These are phyloP conservation scores for Epichloe amarillans DNA, from an alignment of 2,329 filamentous ascomycete species.

Conservation along the genomic window DNA sequence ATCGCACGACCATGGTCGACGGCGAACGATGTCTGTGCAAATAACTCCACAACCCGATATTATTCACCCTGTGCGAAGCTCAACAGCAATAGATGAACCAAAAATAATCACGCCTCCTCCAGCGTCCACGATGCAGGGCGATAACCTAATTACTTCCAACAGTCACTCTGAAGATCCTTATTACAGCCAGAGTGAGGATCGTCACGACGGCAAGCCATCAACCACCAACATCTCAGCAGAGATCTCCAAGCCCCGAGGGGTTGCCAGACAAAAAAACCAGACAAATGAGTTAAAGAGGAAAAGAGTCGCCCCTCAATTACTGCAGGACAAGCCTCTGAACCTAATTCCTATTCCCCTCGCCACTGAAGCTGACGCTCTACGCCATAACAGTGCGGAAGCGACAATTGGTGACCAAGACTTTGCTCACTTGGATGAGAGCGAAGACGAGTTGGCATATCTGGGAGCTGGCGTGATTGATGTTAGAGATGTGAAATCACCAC, in stretches of 20 bases:
- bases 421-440: conserved; percentile 10
- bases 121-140: background rate
- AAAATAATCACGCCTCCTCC: background rate
- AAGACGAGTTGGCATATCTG: conserved; percentile 19
- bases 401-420: background rate
- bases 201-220: background rate
- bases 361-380: conserved; percentile 4
- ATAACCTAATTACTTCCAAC: background rate
- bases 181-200: background rate
- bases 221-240: background rate
- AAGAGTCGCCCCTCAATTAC: conserved; percentile 13
- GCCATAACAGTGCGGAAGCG: background rate
- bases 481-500: conserved; percentile 12
- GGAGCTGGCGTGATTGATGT: conserved; percentile 19
- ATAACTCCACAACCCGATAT: conserved; percentile 2
- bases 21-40: background rate
- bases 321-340: conserved; percentile 7
- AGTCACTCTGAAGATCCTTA: background rate
- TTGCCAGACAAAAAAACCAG: conserved; percentile 5
- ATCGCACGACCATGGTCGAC: background rate
- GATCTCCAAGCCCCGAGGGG: background rate
- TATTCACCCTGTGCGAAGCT: background rate
- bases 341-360: conserved; percentile 1
- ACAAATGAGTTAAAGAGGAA: conserved; percentile 16
- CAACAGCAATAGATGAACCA: background rate